Percentiles rank a stretch among this genome's conserved stretches.
These are phyloP conservation scores for Magnolia officinalis DNA, from an alignment of 164 flowering plant genomes.

Conservation along the genomic window DNA sequence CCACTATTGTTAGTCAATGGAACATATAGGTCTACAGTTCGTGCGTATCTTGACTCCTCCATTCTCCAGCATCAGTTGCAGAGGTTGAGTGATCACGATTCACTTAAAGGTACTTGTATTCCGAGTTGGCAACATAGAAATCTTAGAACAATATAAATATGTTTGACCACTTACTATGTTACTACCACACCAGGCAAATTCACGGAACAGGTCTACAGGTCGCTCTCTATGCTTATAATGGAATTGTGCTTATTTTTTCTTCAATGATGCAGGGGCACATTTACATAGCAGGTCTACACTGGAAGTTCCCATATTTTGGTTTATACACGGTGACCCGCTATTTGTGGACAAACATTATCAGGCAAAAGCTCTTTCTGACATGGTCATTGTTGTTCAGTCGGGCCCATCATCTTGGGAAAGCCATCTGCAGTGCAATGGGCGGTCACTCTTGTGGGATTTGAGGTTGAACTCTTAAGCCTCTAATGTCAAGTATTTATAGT, in stretches of 20 bases:
- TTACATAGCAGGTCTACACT: conserved; percentile 79
- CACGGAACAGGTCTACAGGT: not conserved
- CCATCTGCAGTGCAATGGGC: conserved; percentile 96
- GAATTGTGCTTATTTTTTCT: not conserved
- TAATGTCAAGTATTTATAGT: not conserved
- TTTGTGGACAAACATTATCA: conserved; percentile 94
- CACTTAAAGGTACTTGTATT: conserved; percentile 63
- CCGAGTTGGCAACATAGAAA: not conserved
- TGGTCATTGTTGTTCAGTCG: conserved; percentile 96
- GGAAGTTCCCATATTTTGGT: conserved; percentile 97
- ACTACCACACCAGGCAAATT: not conserved
- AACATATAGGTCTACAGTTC: conserved; percentile 74
- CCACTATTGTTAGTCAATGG: conserved; percentile 92
- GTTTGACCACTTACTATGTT: not conserved
- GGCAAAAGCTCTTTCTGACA: conserved; percentile 93
- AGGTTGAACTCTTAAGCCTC: conserved; percentile 42
- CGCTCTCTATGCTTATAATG: not conserved
- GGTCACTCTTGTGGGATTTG: conserved; percentile 80
- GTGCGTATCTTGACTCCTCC: conserved; percentile 83
- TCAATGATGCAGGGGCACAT: conserved; percentile 58
- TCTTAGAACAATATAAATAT: not conserved
- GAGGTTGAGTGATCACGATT: conserved; percentile 66
- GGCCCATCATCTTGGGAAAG: conserved; percentile 88
- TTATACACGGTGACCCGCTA: conserved; percentile 76
- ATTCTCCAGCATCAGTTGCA: conserved; percentile 92